Evolutionary conservation across 2,329 filamentous ascomycete genomes (phyloP).

Genomic region (Sphaceloma murrayae): DNA sequence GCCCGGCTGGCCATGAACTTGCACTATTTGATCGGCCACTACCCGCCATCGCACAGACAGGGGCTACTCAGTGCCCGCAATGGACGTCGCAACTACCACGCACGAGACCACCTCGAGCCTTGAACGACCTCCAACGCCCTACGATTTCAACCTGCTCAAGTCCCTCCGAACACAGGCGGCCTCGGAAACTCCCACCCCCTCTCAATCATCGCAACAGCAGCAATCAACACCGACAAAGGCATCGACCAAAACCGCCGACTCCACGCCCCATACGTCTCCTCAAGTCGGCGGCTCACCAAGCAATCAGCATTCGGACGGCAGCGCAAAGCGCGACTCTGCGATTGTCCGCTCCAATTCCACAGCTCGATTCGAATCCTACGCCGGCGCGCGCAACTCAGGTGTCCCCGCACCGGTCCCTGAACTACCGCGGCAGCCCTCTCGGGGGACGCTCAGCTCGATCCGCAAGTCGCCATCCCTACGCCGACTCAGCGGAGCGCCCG

Average conservation of each 20-base stretch:
- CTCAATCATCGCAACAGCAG: background rate
- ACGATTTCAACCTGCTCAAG: constrained; percentile 16
- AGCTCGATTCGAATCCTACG: constrained; percentile 18
- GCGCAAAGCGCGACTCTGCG: constrained; percentile 26
- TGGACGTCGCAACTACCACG: constrained; percentile 10
- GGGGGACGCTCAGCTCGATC: constrained; percentile 13
- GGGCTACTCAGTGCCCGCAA: constrained; percentile 10
- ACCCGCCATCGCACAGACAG: constrained; percentile 15
- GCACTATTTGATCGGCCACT: constrained; percentile 9
- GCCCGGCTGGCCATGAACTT: constrained; percentile 14
- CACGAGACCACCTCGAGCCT: background rate
- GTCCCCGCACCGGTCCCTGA: background rate
- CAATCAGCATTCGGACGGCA: background rate
- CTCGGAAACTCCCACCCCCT: constrained; percentile 2
- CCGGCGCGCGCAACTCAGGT: constrained; percentile 12
- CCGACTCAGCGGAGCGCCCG: background rate
- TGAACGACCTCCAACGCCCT: constrained; percentile 14
- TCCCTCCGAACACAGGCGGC: constrained; percentile 8
- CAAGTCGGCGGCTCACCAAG: background rate
- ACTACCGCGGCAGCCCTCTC: constrained; percentile 10
- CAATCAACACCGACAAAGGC: background rate
- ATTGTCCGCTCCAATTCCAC: constrained; percentile 25
- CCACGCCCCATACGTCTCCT: background rate
- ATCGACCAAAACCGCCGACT: background rate
- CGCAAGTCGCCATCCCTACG: constrained; percentile 10